These are phyloP conservation scores for Gossypium laxum DNA, from an alignment of 441 rosid genomes.

Conservation along the genomic window DNA sequence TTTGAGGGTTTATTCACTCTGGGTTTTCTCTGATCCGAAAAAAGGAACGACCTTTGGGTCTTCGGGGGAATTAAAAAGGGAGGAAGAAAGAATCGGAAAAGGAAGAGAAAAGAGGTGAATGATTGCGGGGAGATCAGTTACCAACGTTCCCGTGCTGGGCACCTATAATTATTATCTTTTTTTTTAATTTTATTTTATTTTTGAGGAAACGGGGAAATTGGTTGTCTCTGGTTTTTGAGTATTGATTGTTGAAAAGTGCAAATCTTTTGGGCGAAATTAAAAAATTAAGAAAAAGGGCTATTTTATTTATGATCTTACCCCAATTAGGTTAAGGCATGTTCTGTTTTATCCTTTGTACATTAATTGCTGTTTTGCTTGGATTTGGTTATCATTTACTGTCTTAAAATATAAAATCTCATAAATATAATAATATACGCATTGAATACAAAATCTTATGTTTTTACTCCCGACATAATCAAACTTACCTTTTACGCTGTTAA, in stretches of 20 bases:
- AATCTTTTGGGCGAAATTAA: neutral
- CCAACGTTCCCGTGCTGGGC: constrained; percentile 9
- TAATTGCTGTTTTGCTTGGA: too few relatives aligned
- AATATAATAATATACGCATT: too few relatives aligned
- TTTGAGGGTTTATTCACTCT: constrained; percentile 4
- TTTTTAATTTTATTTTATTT: neutral
- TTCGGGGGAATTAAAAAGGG: neutral
- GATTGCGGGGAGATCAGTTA: constrained; percentile 18
- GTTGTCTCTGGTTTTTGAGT: neutral
- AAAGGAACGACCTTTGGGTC: constrained; percentile 1
- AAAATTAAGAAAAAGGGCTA: too few relatives aligned
- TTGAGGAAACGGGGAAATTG: neutral
- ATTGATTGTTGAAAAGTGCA: neutral
- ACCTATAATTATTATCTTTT: neutral
- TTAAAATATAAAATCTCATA: too few relatives aligned
- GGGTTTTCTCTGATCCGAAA: constrained; percentile 26
- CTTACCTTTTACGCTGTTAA: too few relatives aligned
- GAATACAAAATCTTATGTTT: too few relatives aligned
- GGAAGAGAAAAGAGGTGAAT: constrained; percentile 4
- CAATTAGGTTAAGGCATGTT: too few relatives aligned
- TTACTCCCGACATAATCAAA: too few relatives aligned
- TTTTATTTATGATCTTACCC: too few relatives aligned
- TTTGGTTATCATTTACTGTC: too few relatives aligned
- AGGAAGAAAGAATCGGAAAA: neutral
- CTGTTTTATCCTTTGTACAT: too few relatives aligned